Conservation (phyloP, 2,329 filamentous ascomycete species). For the Apiospora koreana region DNA sequence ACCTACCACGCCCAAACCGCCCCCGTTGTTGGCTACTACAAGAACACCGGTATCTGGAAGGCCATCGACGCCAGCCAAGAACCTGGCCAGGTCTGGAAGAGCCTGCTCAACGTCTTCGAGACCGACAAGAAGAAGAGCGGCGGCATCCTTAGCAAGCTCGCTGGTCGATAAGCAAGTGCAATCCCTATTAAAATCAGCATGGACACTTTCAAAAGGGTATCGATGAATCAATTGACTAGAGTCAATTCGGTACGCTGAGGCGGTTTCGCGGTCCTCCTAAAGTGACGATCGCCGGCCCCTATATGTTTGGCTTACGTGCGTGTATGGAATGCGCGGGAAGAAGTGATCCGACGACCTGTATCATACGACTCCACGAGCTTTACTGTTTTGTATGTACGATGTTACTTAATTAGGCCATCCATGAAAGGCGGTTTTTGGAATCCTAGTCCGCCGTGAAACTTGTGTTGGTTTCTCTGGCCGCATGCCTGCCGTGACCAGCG, state of each 20-base stretch:
- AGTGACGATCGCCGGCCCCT: background rate
- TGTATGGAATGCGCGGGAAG: background rate
- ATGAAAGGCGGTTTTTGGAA: background rate
- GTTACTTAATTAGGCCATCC: slow-evolving; percentile 3
- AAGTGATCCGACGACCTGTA: slow-evolving; percentile 10
- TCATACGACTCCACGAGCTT: slow-evolving; percentile 6
- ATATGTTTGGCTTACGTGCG: background rate
- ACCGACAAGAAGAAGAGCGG: slow-evolving; percentile 55
- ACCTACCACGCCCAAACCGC: slow-evolving; percentile 95
- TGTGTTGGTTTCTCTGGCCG: background rate
- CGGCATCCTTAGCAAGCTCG: slow-evolving; percentile 45
- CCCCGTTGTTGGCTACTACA: slow-evolving; percentile 94
- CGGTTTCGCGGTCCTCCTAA: background rate
- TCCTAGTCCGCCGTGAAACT: background rate
- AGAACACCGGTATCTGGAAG: slow-evolving; percentile 96
- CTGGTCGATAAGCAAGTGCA: slow-evolving; percentile 24
- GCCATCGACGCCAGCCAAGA: slow-evolving; percentile 94
- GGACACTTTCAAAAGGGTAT: background rate
- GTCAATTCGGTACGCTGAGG: background rate
- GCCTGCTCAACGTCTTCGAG: slow-evolving; percentile 81
- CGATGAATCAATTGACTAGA: background rate
- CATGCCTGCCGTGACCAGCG: background rate
- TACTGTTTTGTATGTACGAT: slow-evolving; percentile 10
- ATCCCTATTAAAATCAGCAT: background rate
- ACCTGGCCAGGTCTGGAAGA: slow-evolving; percentile 94